Evolutionary conservation across 73 alveolate species (phyloP), one percentile per base, ranked within the genome.

Genomic region (Paramecium pentaurelia): DNA sequence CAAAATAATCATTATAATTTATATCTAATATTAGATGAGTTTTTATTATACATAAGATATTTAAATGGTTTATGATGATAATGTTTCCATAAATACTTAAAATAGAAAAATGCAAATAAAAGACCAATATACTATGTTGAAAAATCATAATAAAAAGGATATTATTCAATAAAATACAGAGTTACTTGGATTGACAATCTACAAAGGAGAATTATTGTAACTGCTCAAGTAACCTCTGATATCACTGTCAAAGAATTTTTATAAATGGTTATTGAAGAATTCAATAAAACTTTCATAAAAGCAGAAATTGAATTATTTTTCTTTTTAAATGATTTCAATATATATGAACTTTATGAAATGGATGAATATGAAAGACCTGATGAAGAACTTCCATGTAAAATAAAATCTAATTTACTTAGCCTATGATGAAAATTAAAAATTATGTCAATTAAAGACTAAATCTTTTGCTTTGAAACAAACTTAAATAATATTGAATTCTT

Each of bases 261-360:
- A 64, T 64, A 64, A 34, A 64, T 64, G 84, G 84, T 64, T 30
- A 64, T 64, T 14, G 54, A 51, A 64, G 84, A 64, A 64, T 64
- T 64, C 84, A 64, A 64, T 64, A 14, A 64, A 34, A 32, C 47
- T 32, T 64, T 64, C 51, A 64, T 28, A 14, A 64, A 51, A 28
- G 84, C 42, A 27, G 84, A 64, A 22, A 64, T 64, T 30, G 84
- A 64, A 64, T 28, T 32, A 64, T 64, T 64, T 34, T 64, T 64
- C 84, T 64, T 64, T 64, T 2, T 34, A 2, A 64, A 64, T 28
- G 84, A 64, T 32, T 32, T 34, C 28, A 12, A 11, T 8, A 27
- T 64, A 32, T 64, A 64, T 64, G 84, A 64, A 64, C 84, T 64
- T 28, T 64, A 64, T n/a, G 84, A 64, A 34, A 64, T 64, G 51